phyloP scores from a whole-genome alignment of 2,329 filamentous ascomycete genomes.

The Domatiomyces globalis region DNA sequence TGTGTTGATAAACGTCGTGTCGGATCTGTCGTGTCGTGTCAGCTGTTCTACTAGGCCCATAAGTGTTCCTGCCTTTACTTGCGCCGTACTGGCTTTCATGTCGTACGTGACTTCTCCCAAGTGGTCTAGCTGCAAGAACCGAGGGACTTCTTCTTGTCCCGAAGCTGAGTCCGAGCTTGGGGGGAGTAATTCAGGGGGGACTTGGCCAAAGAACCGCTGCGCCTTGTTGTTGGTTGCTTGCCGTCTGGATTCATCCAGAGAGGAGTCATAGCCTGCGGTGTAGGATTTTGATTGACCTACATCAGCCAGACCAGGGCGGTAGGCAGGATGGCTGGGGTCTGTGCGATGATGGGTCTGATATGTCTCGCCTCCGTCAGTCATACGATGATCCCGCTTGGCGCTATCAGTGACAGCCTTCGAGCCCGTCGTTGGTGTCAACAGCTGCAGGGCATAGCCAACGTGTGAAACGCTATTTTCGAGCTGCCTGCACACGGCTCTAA shows the following conservation, averaged over 20 bases:
- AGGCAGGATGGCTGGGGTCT: constrained; percentile 23
- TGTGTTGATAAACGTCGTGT: constrained; percentile 92
- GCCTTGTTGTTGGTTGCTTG: constrained; percentile 31
- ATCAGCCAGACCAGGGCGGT: constrained; percentile 20
- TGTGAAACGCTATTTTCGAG: constrained; percentile 78
- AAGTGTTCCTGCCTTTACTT: constrained; percentile 78
- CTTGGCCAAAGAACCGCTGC: constrained; percentile 34
- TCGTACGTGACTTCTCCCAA: constrained; percentile 86
- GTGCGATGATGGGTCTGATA: constrained; percentile 43
- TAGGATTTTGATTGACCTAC: constrained; percentile 34
- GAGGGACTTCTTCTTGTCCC: constrained; percentile 57
- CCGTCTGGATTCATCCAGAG: constrained; percentile 26
- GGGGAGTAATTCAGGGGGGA: constrained; percentile 18
- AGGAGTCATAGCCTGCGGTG: constrained; percentile 23
- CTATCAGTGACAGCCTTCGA: constrained; percentile 51
- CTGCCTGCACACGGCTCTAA: constrained; percentile 61
- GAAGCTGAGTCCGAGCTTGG: constrained; percentile 30
- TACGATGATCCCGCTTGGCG: constrained; percentile 33
- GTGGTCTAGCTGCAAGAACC: constrained; percentile 72
- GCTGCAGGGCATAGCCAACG: constrained; percentile 72
- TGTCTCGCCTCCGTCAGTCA: constrained; percentile 21
- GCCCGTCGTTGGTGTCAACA: constrained; percentile 44
- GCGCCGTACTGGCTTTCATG: constrained; percentile 57
- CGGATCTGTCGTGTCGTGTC: constrained; percentile 87
- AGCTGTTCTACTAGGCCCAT: constrained; percentile 85